Conservation (phyloP, 2,329 filamentous ascomycete genomes). For the Elsinoe batatas region DNA sequence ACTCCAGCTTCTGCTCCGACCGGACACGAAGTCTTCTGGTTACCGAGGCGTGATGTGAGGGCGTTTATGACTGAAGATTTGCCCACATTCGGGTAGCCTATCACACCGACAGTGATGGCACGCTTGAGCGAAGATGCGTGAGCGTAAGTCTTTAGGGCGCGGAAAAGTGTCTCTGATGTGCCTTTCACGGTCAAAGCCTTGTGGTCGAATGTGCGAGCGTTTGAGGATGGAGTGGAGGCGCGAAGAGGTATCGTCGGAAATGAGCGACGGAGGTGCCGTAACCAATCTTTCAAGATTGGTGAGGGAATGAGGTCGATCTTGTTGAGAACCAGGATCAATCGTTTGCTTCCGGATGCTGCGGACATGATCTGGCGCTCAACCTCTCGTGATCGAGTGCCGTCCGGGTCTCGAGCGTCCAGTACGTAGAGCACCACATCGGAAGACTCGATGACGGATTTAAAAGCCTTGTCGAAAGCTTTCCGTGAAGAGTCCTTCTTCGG, state of each 20-base stretch:
- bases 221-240: constrained; percentile 70
- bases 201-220: constrained; percentile 87
- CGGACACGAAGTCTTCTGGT: constrained; percentile 63
- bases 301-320: constrained; percentile 89
- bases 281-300: constrained; percentile 72
- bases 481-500: constrained; percentile 55
- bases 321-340: constrained; percentile 85
- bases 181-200: constrained; percentile 77
- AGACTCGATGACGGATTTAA: constrained; percentile 82
- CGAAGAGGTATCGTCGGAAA: constrained; percentile 87
- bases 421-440: constrained; percentile 90
- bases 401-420: constrained; percentile 81
- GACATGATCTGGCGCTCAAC: constrained; percentile 87
- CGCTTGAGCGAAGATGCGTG: constrained; percentile 77
- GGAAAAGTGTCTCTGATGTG: constrained; percentile 77
- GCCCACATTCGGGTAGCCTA: constrained; percentile 91
- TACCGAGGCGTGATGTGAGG: constrained; percentile 65
- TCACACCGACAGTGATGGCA: constrained; percentile 81
- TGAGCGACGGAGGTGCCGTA: constrained; percentile 71
- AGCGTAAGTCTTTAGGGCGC: constrained; percentile 80
- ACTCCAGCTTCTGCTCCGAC: constrained; percentile 87
- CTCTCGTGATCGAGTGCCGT: constrained; percentile 81
- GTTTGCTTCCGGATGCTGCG: constrained; percentile 64
- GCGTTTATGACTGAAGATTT: constrained; percentile 97
- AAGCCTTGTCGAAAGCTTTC: constrained; percentile 88